A percentile compares a stretch with the other conserved stretches of the same genome.
Conservation (phyloP, 257 asterid genomes). For the Solanum paucissectum region DNA sequence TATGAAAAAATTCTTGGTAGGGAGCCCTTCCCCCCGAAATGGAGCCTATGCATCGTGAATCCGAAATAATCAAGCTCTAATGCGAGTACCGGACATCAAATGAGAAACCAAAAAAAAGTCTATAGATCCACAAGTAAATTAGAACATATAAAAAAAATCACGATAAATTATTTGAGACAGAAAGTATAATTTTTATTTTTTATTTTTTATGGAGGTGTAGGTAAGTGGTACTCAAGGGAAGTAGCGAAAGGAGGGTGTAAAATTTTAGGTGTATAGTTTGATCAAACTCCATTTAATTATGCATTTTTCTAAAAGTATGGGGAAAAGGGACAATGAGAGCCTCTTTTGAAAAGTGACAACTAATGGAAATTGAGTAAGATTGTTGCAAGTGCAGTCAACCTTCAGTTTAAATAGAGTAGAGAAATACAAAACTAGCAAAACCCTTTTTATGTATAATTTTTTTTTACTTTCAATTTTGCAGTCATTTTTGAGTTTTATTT, state of each 20-base stretch:
- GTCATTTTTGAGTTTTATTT: neutral
- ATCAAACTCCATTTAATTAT: slow-evolving; percentile 17
- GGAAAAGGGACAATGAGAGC: slow-evolving; percentile 35
- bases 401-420: neutral
- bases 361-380: slow-evolving; percentile 22
- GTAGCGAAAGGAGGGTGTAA: slow-evolving; percentile 10
- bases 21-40: too few species aligned
- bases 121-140: neutral
- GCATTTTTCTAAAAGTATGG: slow-evolving; percentile 45
- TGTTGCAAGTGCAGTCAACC: slow-evolving; percentile 23
- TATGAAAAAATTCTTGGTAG: too few species aligned
- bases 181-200: neutral
- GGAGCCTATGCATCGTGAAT: too few species aligned
- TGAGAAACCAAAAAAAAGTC: too few species aligned
- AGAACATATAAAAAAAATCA: neutral
- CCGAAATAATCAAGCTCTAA: neutral
- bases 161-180: neutral
- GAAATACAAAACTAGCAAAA: neutral
- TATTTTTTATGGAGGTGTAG: neutral
- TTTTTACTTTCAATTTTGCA: neutral
- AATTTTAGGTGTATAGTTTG: slow-evolving; percentile 17
- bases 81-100: accelerated
- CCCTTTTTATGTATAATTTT: neutral
- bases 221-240: slow-evolving; percentile 3
- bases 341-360: slow-evolving; percentile 40